These are phyloP conservation scores for Neonectria neomacrospora DNA, from an alignment of 2,329 filamentous ascomycete genomes.

Conservation along the genomic window DNA sequence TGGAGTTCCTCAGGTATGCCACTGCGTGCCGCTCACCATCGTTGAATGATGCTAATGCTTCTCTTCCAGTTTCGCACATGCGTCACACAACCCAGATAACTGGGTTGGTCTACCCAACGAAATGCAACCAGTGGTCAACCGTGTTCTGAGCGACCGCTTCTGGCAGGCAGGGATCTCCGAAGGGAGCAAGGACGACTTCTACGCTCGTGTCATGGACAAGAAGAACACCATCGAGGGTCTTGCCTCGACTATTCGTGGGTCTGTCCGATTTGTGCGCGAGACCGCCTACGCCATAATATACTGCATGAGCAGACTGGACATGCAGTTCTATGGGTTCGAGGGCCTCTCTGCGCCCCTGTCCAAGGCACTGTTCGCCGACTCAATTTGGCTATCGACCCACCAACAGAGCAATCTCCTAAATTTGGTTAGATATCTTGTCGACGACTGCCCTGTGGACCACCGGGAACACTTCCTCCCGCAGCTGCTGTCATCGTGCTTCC, in stretches of 20 bases:
- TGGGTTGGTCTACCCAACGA: conserved; percentile 83
- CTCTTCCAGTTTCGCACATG: conserved; percentile 78
- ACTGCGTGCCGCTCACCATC: no score
- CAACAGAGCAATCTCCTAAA: conserved; percentile 95
- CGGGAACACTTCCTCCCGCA: conserved; percentile 85
- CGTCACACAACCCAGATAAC: conserved; percentile 86
- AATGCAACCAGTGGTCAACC: conserved; percentile 79
- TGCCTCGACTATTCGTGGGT: conserved; percentile 90
- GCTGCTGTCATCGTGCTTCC: conserved; percentile 83
- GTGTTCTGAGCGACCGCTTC: conserved; percentile 92
- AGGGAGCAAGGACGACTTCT: conserved; percentile 96
- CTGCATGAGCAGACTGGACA: conserved; percentile 87
- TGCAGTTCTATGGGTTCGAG: conserved; percentile 89
- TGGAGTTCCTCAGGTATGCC: conserved; percentile 79
- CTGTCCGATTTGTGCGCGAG: conserved; percentile 89
- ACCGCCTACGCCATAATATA: conserved; percentile 94
- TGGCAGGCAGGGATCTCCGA: conserved; percentile 98
- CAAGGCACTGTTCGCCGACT: conserved; percentile 84
- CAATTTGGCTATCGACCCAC: conserved; percentile 85
- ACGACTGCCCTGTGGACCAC: conserved; percentile 86
- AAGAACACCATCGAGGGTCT: conserved; percentile 92
- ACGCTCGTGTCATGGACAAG: conserved; percentile 88
- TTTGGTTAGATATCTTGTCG: conserved; percentile 86
- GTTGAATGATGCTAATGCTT: background rate
- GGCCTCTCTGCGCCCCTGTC: conserved; percentile 87